phyloP scores from a whole-genome alignment of 2,329 filamentous ascomycete genomes.

The Scorias spongiosa region DNA sequence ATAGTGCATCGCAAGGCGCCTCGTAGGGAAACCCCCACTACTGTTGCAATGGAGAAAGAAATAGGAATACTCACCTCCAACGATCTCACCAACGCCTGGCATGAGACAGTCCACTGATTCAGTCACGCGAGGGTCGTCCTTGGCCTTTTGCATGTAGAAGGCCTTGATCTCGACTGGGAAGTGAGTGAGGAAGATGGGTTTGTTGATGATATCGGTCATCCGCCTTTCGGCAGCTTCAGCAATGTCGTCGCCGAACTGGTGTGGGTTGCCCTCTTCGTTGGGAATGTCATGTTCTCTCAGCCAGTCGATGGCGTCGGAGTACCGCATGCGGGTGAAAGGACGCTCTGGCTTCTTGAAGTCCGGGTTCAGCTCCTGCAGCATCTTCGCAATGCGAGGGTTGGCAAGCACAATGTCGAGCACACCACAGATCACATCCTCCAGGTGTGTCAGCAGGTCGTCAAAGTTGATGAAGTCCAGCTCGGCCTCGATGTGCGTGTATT shows the following conservation, averaged over 20 bases:
- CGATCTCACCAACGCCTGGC: constrained; percentile 94
- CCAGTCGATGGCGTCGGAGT: constrained; percentile 89
- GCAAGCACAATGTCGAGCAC: constrained; percentile 66
- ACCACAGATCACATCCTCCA: constrained; percentile 76
- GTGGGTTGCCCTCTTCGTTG: constrained; percentile 83
- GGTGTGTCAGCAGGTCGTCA: constrained; percentile 68
- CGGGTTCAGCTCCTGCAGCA: constrained; percentile 81
- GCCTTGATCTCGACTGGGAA: constrained; percentile 97
- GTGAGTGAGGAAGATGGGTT: constrained; percentile 89
- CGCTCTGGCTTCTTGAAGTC: constrained; percentile 66
- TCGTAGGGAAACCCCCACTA: not conserved
- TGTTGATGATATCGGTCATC: constrained; percentile 96
- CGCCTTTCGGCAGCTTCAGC: constrained; percentile 89
- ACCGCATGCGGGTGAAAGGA: constrained; percentile 91
- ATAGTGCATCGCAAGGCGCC: too few species aligned
- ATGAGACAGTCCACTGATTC: constrained; percentile 80
- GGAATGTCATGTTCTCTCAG: constrained; percentile 75
- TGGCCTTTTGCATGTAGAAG: constrained; percentile 95
- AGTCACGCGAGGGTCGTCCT: constrained; percentile 64
- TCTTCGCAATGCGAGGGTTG: constrained; percentile 55
- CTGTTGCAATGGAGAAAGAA: not conserved
- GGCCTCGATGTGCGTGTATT: constrained; percentile 94
- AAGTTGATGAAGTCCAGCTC: constrained; percentile 95
- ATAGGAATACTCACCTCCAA: constrained; percentile 45
- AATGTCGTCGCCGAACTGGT: constrained; percentile 92